phyloP scores from a whole-genome alignment of 2,329 filamentous ascomycete genomes.

The Diplodia corticola region DNA sequence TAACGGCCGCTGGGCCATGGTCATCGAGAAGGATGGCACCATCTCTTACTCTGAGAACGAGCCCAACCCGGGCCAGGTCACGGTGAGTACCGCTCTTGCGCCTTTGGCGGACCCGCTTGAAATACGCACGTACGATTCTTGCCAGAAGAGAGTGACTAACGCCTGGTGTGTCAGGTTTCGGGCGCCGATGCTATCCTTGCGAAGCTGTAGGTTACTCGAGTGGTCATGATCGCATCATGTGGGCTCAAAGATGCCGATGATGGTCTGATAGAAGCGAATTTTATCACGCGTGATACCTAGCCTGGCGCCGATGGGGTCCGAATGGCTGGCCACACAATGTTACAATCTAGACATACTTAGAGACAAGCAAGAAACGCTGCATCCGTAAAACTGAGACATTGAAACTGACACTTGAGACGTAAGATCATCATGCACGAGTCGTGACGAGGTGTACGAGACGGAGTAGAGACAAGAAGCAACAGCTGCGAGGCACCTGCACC shows the following conservation, averaged over 20 bases:
- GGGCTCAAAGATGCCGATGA: not conserved
- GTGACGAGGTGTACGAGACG: too few relatives aligned
- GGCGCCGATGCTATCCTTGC: slow-evolving; percentile 50
- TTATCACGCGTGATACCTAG: slow-evolving; percentile 1
- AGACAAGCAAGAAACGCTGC: not conserved
- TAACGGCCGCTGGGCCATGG: slow-evolving; percentile 75
- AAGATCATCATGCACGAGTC: not conserved
- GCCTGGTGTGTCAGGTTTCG: slow-evolving; percentile 44
- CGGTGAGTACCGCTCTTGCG: slow-evolving; percentile 37
- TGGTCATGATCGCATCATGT: not conserved
- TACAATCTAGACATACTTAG: not conserved
- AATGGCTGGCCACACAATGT: not conserved
- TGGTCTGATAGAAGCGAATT: not conserved
- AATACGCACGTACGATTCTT: not conserved
- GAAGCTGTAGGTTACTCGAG: slow-evolving; percentile 43
- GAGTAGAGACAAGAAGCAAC: not conserved
- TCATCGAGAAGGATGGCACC: slow-evolving; percentile 78
- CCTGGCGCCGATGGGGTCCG: too few relatives aligned
- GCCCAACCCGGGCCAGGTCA: slow-evolving; percentile 51
- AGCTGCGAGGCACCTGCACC: not conserved
- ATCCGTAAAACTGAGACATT: not conserved
- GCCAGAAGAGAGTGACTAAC: slow-evolving; percentile 30
- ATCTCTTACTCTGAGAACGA: slow-evolving; percentile 79
- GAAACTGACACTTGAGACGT: not conserved
- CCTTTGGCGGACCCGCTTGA: not conserved